A percentile compares a stretch with the other conserved stretches of the same genome.
phyloP scores from a whole-genome alignment of 306 rosid genomes.

The Begonia fuchsioides region DNA sequence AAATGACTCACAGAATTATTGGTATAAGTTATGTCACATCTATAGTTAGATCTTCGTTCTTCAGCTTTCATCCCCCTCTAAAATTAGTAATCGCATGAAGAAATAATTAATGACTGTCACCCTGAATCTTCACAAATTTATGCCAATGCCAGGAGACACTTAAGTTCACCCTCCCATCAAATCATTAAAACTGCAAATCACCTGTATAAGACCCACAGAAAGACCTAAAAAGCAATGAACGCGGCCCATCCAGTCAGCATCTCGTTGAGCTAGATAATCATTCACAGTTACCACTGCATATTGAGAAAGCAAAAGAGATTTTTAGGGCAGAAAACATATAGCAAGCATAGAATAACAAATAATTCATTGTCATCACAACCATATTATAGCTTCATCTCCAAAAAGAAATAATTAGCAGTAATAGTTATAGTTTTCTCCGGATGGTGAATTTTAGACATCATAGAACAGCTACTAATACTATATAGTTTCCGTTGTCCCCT shows the following conservation, averaged over 20 bases:
- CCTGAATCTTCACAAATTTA: no score
- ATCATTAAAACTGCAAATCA: conserved; percentile 13
- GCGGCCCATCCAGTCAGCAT: conserved; percentile 99
- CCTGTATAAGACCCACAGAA: conserved; percentile 94
- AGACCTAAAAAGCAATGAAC: conserved; percentile 93
- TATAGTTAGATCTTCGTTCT: conserved; percentile 62
- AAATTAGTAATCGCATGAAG: conserved; percentile 3
- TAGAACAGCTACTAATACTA: no score
- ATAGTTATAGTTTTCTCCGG: no score
- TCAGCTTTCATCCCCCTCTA: conserved; percentile 68
- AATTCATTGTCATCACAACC: no score
- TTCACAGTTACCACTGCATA: conserved; percentile 82
- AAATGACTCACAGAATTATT: conserved; percentile 69
- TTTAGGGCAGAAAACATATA: no score
- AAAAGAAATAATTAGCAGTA: no score
- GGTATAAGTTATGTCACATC: conserved; percentile 84
- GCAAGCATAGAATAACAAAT: no score
- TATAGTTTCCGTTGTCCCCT: no score
- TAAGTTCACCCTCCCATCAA: no score
- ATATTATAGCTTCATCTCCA: no score
- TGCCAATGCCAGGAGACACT: no score
- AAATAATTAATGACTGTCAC: neutral
- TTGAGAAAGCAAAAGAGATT: conserved; percentile 1
- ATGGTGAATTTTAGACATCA: no score
- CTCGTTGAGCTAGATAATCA: conserved; percentile 97